These are phyloP conservation scores for Diophrys sp. DNA, from an alignment of 73 alveolate species.

Conservation along the genomic window DNA sequence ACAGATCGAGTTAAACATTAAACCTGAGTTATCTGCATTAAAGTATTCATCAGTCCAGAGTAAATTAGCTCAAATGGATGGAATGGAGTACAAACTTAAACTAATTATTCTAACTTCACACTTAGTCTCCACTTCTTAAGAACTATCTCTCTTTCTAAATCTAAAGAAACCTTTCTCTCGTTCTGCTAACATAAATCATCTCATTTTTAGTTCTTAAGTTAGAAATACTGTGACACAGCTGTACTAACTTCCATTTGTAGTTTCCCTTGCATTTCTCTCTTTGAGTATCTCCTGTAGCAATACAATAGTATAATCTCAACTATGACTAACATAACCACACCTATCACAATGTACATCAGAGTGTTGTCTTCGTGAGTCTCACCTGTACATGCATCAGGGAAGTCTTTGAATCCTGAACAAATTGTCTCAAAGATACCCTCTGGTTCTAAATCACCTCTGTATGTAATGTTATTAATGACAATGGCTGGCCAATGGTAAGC, in stretches of 20 bases:
- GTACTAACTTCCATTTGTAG: constrained; percentile 48
- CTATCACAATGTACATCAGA: constrained; percentile 5
- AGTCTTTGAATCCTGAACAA: constrained; percentile 53
- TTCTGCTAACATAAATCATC: not conserved
- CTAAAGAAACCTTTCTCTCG: no score
- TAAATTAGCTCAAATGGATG: no score
- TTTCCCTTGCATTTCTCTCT: constrained; percentile 40
- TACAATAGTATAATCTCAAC: constrained; percentile 26
- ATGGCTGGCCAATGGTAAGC: constrained; percentile 45
- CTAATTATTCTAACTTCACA: no score
- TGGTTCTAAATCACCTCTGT: constrained; percentile 63
- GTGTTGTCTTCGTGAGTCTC: constrained; percentile 10
- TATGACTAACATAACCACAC: constrained; percentile 22
- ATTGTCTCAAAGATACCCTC: constrained; percentile 52
- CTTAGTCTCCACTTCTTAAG: no score
- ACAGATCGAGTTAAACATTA: no score
- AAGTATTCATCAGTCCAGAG: no score
- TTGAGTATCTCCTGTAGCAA: constrained; percentile 51
- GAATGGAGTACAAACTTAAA: no score
- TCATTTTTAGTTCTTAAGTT: not conserved
- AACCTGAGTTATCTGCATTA: no score
- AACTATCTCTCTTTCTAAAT: no score
- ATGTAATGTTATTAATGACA: constrained; percentile 51
- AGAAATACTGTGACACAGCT: constrained; percentile 49
- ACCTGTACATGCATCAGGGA: constrained; percentile 34